Base-by-base conservation (phyloP, 495 filamentous ascomycete genomes). In the Neurospora hispaniola region DNA sequence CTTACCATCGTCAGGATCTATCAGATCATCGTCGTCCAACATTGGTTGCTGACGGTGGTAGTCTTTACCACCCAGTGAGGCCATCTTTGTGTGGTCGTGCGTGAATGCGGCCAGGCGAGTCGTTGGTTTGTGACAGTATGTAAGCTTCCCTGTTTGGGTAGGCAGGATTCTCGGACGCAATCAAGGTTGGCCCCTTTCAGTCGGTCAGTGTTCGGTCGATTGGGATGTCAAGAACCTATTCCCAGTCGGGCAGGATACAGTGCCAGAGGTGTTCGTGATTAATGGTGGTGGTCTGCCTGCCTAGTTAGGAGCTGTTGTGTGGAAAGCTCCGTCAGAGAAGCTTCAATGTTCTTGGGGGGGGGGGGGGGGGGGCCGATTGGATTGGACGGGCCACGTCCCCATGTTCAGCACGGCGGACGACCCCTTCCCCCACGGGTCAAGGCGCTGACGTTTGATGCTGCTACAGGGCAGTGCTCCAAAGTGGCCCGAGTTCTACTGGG, bases 1-100 rank as follows among this genome's bases (percentile, higher is more conserved):
- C 73, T 79, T 81, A 97, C 96, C 93, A 85, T 98, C 93, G 84
- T 98, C 95, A 4, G 95, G 93, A 81, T 99, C 96, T 82, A 98
- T 97, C 76, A 97, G 82, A 77, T 90, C 86, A 77, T 97, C 94
- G 75, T 94, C 90, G 74, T 95, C 93, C 23, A 62, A 31, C 23
- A 62, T 62, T 5, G 54, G 54, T 62, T 62, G 54, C 31, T 62
- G 54, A 31, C 54, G 54, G 54, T 62, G 54, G 23, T 62, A 62
- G 6, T 62, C 54, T 62, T 62, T 62, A 62, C 54, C 54, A 31
- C 54, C 54, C 31, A 35, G 54, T 35, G 54, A 62, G 27, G 54
- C 54, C 54, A 62, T 62, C 54, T 62, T 62, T 35, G 23, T 62
- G 27, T 62, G 14, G 54, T 62, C 23, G 54, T 62, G 54, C 31